A percentile compares a stretch with the other conserved stretches of the same genome.
Conservation (phyloP, 352 stramenopile genomes). For the Phytopythium boreale region DNA sequence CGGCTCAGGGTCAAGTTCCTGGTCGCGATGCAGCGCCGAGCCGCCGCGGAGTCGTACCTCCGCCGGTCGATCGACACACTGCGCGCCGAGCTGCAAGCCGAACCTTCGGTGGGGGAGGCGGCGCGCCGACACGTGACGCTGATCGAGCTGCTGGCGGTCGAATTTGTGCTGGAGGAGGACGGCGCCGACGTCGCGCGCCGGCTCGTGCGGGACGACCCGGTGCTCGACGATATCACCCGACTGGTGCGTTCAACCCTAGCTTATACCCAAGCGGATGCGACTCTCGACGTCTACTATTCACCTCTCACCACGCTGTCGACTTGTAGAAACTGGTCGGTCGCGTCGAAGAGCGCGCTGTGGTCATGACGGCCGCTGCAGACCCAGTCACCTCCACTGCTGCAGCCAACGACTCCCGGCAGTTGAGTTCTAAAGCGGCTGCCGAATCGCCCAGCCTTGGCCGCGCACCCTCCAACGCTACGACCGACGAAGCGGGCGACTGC, state of each 20-base stretch:
- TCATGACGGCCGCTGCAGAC: background rate
- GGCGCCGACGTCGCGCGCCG: constrained; percentile 26
- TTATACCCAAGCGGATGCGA: background rate
- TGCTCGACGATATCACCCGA: constrained; percentile 44
- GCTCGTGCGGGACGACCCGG: constrained; percentile 29
- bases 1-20: constrained; percentile 53
- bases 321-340: background rate
- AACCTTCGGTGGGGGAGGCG: constrained; percentile 3
- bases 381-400: background rate
- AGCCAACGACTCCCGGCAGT: background rate
- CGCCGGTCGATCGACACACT: constrained; percentile 16
- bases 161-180: constrained; percentile 45
- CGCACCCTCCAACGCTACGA: background rate
- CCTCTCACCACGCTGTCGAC: background rate
- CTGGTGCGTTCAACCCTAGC: constrained; percentile 25
- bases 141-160: constrained; percentile 39
- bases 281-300: background rate
- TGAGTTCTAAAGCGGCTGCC: background rate
- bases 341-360: constrained; percentile 3
- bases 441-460: background rate
- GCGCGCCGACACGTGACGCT: constrained; percentile 24
- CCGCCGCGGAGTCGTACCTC: constrained; percentile 26
- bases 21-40: constrained; percentile 47
- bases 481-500: constrained; percentile 22
- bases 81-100: background rate